phyloP scores from a whole-genome alignment of 176 grass and related monocot species.

The Eleusine indica region DNA sequence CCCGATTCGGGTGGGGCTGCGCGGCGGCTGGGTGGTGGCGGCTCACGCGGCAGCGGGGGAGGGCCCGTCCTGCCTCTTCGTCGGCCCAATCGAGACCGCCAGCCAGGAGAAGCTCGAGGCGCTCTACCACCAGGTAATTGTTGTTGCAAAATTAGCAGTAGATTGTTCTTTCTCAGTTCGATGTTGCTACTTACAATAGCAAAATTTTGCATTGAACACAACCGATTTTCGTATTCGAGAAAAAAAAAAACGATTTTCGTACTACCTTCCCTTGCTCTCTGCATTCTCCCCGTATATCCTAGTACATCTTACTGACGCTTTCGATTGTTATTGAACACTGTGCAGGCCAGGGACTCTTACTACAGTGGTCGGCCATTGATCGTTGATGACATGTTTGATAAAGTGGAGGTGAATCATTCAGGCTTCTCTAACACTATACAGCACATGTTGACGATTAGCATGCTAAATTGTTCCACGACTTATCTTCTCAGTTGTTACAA shows the following conservation, averaged over 20 bases:
- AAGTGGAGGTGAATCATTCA: conserved; percentile 76
- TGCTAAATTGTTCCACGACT: background rate
- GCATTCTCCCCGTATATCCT: background rate
- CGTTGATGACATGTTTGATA: conserved; percentile 92
- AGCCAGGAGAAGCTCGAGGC: conserved; percentile 96
- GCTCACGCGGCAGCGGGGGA: conserved; percentile 35
- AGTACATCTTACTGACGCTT: background rate
- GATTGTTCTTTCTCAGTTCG: background rate
- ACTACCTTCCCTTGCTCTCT: background rate
- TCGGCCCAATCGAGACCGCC: conserved; percentile 91
- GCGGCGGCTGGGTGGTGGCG: background rate
- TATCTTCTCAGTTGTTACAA: background rate
- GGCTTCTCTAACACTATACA: background rate
- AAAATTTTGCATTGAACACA: too few species aligned
- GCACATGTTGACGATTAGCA: background rate
- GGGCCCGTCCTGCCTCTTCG: conserved; percentile 90
- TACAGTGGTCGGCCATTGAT: conserved; percentile 93
- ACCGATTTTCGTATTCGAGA: background rate
- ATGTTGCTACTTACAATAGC: background rate
- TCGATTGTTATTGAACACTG: background rate
- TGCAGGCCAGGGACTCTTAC: conserved; percentile 90
- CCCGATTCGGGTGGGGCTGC: conserved; percentile 21
- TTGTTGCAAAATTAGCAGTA: too few species aligned
- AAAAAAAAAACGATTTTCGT: background rate
- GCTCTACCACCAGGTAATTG: conserved; percentile 76